Evolutionary conservation across 768 basidiomycete species (phyloP).

Genomic region (Suillus subaureus): DNA sequence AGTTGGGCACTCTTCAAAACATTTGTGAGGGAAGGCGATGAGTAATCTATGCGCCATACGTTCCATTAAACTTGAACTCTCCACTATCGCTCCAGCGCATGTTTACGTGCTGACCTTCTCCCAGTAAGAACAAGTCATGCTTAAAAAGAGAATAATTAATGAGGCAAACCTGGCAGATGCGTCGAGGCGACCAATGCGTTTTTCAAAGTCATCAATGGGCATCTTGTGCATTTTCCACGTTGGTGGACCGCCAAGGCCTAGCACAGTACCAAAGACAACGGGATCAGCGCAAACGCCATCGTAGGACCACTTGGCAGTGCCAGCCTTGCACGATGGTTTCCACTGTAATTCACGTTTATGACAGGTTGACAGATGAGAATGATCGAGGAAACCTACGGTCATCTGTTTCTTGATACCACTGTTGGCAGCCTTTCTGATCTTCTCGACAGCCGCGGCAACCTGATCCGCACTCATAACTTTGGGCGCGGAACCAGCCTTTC

Average conservation of each 20-base stretch:
- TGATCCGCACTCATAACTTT: constrained; percentile 41
- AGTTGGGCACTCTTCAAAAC: not conserved
- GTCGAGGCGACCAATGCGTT: constrained; percentile 35
- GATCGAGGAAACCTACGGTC: constrained; percentile 31
- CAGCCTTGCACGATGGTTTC: constrained; percentile 51
- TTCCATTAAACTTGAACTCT: constrained; percentile 60
- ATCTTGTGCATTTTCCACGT: constrained; percentile 55
- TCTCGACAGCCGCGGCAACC: constrained; percentile 45
- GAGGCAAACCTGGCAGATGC: constrained; percentile 39
- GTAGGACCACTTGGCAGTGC: constrained; percentile 50
- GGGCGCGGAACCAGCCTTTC: constrained; percentile 11
- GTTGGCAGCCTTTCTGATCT: constrained; percentile 44
- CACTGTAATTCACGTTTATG: constrained; percentile 38
- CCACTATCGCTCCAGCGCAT: constrained; percentile 49
- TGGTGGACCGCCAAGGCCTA: constrained; percentile 46
- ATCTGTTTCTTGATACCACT: constrained; percentile 58
- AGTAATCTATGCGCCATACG: constrained; percentile 37
- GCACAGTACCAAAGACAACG: constrained; percentile 47
- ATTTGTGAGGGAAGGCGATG: not conserved
- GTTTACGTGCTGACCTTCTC: constrained; percentile 41
- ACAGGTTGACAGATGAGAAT: not conserved
- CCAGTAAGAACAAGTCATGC: not conserved
- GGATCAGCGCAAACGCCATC: constrained; percentile 53
- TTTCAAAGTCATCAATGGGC: constrained; percentile 35
- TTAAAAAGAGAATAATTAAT: not conserved